Evolutionary conservation across 2,329 filamentous ascomycete species (phyloP), one percentile per base, ranked within the genome.

Genomic region (Fusarium sp.): DNA sequence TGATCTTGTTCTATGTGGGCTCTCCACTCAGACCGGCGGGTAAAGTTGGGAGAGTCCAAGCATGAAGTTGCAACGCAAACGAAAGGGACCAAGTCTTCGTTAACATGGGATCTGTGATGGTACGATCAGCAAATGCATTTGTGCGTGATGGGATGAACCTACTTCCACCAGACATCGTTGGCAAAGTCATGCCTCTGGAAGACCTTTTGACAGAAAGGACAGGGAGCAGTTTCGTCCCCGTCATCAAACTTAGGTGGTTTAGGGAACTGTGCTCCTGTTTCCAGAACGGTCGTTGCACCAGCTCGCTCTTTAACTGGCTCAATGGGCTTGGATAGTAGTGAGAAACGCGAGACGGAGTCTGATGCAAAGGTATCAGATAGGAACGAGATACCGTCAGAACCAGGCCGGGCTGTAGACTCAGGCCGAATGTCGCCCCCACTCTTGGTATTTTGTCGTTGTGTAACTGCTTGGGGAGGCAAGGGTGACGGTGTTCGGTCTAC

Each of bases 41-140:
- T 1, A 3, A 43, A 43, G 41, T 14, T 22, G 2, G 41, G n/a
- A 14, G 41, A 43, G 1, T 43, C 41, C 8, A 22, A 43, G 41
- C 41, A 43, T 22, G 41, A 14, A 22, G n/a, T 43, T 2, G 11
- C 41, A 43, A 43, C n/a, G 11, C 41, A 43, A n/a, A 13, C 41
- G 14, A 43, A 43, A 11, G 41, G 41, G 14, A 22, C 6, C n/a
- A 43, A 8, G 41, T 43, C 41, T 22, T 43, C 41, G 2, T 43
- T 22, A 11, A 43, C n/a, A 3, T 43, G 41, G 3, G 41, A 14
- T 3, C 41, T 43, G 13, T 22, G 5, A 6, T 3, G 7, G 14
- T 2, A 1, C 2, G 1, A 7, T 43, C 6, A 43, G 11, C n/a
- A 22, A 2, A 4, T 14, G 3, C 5, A 3, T 43, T 8, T 7